These are phyloP conservation scores for Parasarocladium wereldwijsianum DNA, from an alignment of 2,329 filamentous ascomycete genomes.

Conservation along the genomic window DNA sequence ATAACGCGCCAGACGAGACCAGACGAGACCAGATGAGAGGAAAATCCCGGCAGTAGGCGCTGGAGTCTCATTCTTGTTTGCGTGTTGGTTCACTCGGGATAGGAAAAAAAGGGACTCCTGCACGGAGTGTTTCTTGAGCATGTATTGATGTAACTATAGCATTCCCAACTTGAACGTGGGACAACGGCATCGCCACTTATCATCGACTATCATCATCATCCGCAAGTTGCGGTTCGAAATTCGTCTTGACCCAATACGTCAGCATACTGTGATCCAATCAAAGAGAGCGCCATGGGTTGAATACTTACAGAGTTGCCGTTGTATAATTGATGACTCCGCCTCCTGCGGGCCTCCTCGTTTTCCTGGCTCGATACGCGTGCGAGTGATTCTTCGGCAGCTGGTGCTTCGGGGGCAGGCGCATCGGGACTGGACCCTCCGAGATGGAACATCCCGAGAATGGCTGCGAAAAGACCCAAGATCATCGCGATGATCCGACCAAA, in stretches of 20 bases:
- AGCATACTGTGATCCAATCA: too few relatives aligned
- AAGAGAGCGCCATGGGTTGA: not conserved
- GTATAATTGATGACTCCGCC: constrained; percentile 58
- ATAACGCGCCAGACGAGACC: too few relatives aligned
- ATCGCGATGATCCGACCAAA: constrained; percentile 15
- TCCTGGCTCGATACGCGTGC: not conserved
- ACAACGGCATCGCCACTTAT: constrained; percentile 15
- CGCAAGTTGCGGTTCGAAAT: constrained; percentile 47
- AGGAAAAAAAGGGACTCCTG: constrained; percentile 3
- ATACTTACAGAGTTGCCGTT: constrained; percentile 77
- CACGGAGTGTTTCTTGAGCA: constrained; percentile 1
- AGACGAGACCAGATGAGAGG: too few relatives aligned
- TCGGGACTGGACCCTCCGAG: constrained; percentile 1
- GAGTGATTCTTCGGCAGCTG: not conserved
- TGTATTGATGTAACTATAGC: constrained; percentile 4
- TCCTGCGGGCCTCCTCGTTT: constrained; percentile 23
- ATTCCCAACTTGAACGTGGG: constrained; percentile 12
- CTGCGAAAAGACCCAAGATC: constrained; percentile 19
- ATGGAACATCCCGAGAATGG: constrained; percentile 17
- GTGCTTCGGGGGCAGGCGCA: not conserved
- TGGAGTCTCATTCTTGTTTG: too few relatives aligned
- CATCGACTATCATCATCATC: constrained; percentile 45
- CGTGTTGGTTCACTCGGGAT: too few relatives aligned
- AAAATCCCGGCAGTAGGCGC: too few relatives aligned
- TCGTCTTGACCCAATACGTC: too few relatives aligned